Conservation (phyloP, 345 rosid species). For the Luvunga scandens region DNA sequence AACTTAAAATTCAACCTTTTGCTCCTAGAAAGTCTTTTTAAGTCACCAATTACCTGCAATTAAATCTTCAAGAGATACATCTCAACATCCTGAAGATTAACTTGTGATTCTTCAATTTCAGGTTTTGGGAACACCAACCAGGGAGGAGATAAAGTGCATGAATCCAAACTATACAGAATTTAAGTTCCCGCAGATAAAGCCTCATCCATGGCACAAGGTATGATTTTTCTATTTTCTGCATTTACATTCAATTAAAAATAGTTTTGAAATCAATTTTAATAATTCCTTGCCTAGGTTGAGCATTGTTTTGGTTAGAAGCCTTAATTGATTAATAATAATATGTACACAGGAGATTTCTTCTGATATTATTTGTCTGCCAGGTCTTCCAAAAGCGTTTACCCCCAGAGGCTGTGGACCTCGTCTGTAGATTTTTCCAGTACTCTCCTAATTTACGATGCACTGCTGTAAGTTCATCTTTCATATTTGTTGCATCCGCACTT, state of each 20-base stretch:
- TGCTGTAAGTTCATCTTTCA: constrained; percentile 58
- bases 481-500: not conserved
- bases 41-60: not conserved
- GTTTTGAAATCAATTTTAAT: not conserved
- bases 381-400: constrained; percentile 87
- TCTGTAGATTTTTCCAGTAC: constrained; percentile 92
- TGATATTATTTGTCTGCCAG: constrained; percentile 29
- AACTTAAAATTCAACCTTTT: constrained; percentile 1
- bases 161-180: constrained; percentile 92
- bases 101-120: constrained; percentile 25
- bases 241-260: not conserved
- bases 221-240: constrained; percentile 2
- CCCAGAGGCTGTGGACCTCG: constrained; percentile 97
- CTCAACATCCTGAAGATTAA: constrained; percentile 1
- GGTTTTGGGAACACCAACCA: constrained; percentile 96
- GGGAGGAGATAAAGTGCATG: constrained; percentile 99
- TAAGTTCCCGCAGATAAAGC: constrained; percentile 92
- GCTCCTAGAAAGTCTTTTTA: not conserved
- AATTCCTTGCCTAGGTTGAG: not conserved
- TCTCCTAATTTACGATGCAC: constrained; percentile 97
- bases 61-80: constrained; percentile 12
- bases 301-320: not conserved
- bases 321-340: not conserved
- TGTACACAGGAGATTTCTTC: not conserved
- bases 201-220: constrained; percentile 99